A percentile compares a stretch with the other conserved stretches of the same genome.
Evolutionary conservation across 192 early-diverging fungal species (phyloP).

Genomic region (Powellomyces hirtus): DNA sequence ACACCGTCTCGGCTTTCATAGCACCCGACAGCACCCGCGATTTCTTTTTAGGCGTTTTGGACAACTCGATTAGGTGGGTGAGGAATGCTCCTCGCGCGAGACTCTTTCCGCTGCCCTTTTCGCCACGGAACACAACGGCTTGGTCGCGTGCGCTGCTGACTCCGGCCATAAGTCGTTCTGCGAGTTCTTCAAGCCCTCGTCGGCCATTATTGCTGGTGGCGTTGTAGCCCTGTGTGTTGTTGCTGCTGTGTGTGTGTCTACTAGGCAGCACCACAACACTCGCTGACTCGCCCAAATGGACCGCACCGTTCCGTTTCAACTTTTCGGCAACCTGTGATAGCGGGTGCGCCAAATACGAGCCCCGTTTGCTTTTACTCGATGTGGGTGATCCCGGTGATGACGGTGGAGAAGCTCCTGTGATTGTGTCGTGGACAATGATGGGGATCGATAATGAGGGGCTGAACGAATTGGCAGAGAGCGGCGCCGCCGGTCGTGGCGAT

Average conservation of each 20-base stretch:
- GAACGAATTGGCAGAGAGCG: too few relatives aligned
- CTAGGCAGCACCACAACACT: neutral
- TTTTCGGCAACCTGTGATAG: neutral
- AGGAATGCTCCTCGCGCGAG: slow-evolving; percentile 65
- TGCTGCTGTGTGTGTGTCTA: too few relatives aligned
- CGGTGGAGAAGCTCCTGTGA: too few relatives aligned
- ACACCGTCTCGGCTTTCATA: slow-evolving; percentile 60
- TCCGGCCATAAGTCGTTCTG: neutral
- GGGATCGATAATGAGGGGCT: too few relatives aligned
- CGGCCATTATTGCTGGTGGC: too few relatives aligned
- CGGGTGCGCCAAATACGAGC: too few relatives aligned
- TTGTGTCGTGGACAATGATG: too few relatives aligned
- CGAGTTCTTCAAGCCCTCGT: neutral
- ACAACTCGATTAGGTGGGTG: slow-evolving; percentile 66
- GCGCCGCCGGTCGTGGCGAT: too few relatives aligned
- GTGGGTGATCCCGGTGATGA: too few relatives aligned
- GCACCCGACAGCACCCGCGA: slow-evolving; percentile 68
- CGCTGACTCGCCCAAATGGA: neutral
- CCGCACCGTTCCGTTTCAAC: neutral
- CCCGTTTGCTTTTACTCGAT: too few relatives aligned
- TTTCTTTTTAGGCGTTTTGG: slow-evolving; percentile 76
- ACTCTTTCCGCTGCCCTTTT: slow-evolving; percentile 82
- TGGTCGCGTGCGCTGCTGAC: slow-evolving; percentile 1
- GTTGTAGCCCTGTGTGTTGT: too few relatives aligned
- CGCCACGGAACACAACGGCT: slow-evolving; percentile 57